Evolutionary conservation across 768 basidiomycete species (phyloP).

Genomic region (Favolaschia claudopus): DNA sequence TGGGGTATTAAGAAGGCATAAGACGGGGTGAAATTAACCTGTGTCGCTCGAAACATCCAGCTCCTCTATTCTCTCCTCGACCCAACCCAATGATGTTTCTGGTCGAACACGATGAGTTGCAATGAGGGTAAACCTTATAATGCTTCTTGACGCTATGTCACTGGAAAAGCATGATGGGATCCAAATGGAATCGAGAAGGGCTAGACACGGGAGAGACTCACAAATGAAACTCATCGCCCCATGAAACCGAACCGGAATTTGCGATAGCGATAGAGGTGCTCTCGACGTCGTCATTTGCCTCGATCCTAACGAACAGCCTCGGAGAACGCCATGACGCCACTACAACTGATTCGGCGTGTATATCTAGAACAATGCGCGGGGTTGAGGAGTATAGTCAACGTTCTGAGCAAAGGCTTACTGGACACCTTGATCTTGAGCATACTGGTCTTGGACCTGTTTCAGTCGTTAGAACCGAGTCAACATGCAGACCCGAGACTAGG

Average conservation of each 20-base stretch:
- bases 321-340: neutral
- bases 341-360: neutral
- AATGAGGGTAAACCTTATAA: neutral
- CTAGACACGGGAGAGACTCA: neutral
- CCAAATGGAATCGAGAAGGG: too few relatives aligned
- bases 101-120: constrained; percentile 5
- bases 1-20: neutral
- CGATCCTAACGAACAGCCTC: neutral
- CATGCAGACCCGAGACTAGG: too few relatives aligned
- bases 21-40: neutral
- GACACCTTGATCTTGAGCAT: constrained; percentile 4
- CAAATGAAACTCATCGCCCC: constrained; percentile 15
- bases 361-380: neutral
- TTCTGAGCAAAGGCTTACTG: neutral
- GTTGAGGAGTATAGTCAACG: neutral
- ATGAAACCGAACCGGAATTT: neutral
- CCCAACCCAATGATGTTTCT: constrained; percentile 1
- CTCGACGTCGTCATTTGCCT: neutral
- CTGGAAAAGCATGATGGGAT: too few relatives aligned
- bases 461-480: neutral
- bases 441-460: neutral
- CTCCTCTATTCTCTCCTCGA: neutral
- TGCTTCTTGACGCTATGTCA: neutral
- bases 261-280: neutral
- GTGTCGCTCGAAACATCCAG: neutral